Evolutionary conservation across 768 basidiomycete species (phyloP).

Genomic region (Termitomyces sp.): DNA sequence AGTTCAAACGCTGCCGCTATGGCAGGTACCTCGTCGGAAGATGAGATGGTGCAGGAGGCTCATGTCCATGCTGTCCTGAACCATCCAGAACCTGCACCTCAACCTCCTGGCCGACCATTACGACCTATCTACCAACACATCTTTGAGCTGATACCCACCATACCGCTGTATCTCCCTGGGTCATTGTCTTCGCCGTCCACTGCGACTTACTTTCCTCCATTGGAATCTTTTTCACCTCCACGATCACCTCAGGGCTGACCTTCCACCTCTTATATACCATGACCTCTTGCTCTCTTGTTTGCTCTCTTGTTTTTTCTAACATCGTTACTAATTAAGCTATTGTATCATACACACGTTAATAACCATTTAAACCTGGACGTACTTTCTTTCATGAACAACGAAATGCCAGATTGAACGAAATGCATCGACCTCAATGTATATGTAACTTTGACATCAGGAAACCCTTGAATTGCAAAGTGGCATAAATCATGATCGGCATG

Average conservation of each 20-base stretch:
- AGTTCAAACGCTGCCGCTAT: conserved; percentile 56
- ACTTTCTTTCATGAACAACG: no score
- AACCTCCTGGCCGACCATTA: conserved; percentile 30
- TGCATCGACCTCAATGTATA: no score
- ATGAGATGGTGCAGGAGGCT: conserved; percentile 68
- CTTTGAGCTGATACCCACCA: conserved; percentile 74
- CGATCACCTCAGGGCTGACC: conserved; percentile 45
- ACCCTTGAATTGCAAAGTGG: no score
- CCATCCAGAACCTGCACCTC: conserved; percentile 38
- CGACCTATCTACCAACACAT: conserved; percentile 65
- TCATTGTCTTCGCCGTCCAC: conserved; percentile 51
- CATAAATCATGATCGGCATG: no score
- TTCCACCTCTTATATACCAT: conserved; percentile 9
- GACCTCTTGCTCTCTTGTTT: not conserved
- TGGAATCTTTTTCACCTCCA: conserved; percentile 42
- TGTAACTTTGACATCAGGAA: no score
- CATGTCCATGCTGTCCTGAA: conserved; percentile 86
- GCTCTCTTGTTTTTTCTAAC: not conserved
- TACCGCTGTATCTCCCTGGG: conserved; percentile 65
- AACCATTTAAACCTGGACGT: not conserved
- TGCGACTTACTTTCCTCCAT: conserved; percentile 46
- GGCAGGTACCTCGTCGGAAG: conserved; percentile 43
- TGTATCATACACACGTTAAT: conserved; percentile 1
- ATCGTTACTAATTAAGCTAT: not conserved
- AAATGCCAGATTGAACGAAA: no score